Percentiles rank a stretch among this genome's conserved stretches.
phyloP scores from a whole-genome alignment of 306 rosid species.

The Abrus pulchellus region DNA sequence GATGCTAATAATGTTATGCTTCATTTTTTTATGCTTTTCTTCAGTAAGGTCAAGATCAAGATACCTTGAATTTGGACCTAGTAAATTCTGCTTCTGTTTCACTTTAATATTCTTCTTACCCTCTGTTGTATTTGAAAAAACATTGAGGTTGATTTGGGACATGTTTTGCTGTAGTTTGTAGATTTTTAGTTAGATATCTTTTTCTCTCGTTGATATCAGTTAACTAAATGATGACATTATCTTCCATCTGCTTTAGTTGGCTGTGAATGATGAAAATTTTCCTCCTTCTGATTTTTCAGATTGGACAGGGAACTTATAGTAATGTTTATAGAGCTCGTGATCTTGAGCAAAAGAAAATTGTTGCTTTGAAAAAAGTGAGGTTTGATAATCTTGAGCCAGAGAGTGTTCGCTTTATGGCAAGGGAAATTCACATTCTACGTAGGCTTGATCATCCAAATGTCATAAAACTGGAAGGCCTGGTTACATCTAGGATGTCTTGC shows the following conservation, averaged over 20 bases:
- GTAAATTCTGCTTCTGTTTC: not conserved
- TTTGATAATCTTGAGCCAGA: constrained; percentile 95
- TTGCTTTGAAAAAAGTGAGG: constrained; percentile 93
- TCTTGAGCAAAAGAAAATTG: constrained; percentile 88
- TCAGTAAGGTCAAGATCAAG: not conserved
- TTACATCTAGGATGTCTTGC: constrained; percentile 96
- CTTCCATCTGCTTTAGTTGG: constrained; percentile 13
- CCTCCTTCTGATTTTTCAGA: constrained; percentile 58
- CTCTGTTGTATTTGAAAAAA: not conserved
- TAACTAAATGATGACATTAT: constrained; percentile 35
- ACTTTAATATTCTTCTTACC: constrained; percentile 23
- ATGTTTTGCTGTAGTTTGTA: not conserved
- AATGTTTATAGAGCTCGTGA: constrained; percentile 94
- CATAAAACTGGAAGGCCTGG: constrained; percentile 88
- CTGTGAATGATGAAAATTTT: constrained; percentile 27
- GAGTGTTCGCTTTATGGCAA: constrained; percentile 96
- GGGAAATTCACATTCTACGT: constrained; percentile 93
- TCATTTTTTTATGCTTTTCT: not conserved
- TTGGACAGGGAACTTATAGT: constrained; percentile 98
- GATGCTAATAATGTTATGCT: constrained; percentile 36
- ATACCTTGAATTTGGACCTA: not conserved
- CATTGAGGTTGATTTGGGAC: constrained; percentile 28
- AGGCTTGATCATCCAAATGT: constrained; percentile 93
- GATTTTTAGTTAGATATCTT: not conserved
- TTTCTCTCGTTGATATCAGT: not conserved